Conservation (phyloP, 805 yeast species). For the Ogataea sp. region DNA sequence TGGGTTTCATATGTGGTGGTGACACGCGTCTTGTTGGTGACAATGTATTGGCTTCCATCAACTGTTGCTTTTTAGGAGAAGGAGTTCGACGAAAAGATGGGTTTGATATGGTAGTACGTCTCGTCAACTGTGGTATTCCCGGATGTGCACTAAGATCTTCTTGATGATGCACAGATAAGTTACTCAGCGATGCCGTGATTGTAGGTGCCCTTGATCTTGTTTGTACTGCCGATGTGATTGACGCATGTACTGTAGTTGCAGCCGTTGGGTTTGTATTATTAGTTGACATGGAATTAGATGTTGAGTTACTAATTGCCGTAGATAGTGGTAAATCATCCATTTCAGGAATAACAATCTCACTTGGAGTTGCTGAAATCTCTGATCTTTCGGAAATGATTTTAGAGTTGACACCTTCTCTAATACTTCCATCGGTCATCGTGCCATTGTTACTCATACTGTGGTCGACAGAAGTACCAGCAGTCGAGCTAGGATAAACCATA, state of each 20-base stretch:
- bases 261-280: background rate
- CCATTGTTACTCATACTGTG: too few relatives aligned
- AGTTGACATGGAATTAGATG: constrained; percentile 1
- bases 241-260: background rate
- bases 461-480: too few relatives aligned
- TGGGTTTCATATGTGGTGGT: constrained; percentile 43
- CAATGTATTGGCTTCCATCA: background rate
- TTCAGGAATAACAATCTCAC: constrained; percentile 68
- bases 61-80: constrained; percentile 33
- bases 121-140: constrained; percentile 12
- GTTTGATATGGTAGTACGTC: constrained; percentile 30
- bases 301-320: constrained; percentile 5
- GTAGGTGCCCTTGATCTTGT: constrained; percentile 33
- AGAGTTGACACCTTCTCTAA: background rate
- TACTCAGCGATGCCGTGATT: constrained; percentile 11
- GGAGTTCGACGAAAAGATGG: constrained; percentile 35
- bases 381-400: constrained; percentile 22
- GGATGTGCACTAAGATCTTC: constrained; percentile 14
- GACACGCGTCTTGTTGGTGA: constrained; percentile 7
- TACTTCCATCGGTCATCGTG: too few relatives aligned
- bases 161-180: constrained; percentile 15
- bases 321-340: constrained; percentile 33
- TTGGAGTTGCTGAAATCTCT: constrained; percentile 51
- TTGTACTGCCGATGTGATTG: background rate
- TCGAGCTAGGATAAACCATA: too few relatives aligned